phyloP scores from a whole-genome alignment of 2,329 filamentous ascomycete species.

The Grosmannia huntii region DNA sequence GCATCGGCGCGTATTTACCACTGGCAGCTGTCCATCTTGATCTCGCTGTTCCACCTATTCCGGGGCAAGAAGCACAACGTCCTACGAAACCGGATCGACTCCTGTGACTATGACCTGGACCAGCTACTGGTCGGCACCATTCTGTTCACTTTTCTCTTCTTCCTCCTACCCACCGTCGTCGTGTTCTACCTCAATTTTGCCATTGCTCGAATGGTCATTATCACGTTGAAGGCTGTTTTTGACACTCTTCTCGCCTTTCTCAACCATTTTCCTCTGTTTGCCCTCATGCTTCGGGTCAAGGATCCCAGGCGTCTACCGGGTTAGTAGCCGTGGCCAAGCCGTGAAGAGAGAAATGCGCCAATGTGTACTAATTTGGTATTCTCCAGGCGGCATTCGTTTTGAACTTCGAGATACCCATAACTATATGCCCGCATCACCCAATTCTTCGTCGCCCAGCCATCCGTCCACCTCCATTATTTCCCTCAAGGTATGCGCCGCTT shows the following conservation, averaged over 20 bases:
- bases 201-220: conserved; percentile 86
- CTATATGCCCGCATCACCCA: conserved; percentile 20
- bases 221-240: conserved; percentile 77
- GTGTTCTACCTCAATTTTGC: conserved; percentile 98
- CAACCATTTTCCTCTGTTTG: conserved; percentile 96
- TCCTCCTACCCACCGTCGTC: conserved; percentile 83
- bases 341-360: conserved; percentile 10
- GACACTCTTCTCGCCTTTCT: conserved; percentile 87
- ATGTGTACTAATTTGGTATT: not conserved
- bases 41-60: conserved; percentile 97
- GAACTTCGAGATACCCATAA: conserved; percentile 66
- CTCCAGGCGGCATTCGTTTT: conserved; percentile 70
- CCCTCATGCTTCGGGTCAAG: conserved; percentile 89
- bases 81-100: conserved; percentile 92
- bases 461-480: conserved; percentile 70
- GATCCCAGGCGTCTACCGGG: conserved; percentile 82
- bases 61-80: conserved; percentile 97
- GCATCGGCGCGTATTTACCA: conserved; percentile 95
- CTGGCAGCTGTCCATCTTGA: conserved; percentile 94
- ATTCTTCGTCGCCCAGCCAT: conserved; percentile 26
- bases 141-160: conserved; percentile 88
- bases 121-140: conserved; percentile 94
- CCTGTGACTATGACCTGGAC: conserved; percentile 96
- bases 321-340: conserved; percentile 19
- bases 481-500: conserved; percentile 50